Evolutionary conservation across 805 yeast genomes (phyloP).

Genomic region (Ogataea polymorpha): DNA sequence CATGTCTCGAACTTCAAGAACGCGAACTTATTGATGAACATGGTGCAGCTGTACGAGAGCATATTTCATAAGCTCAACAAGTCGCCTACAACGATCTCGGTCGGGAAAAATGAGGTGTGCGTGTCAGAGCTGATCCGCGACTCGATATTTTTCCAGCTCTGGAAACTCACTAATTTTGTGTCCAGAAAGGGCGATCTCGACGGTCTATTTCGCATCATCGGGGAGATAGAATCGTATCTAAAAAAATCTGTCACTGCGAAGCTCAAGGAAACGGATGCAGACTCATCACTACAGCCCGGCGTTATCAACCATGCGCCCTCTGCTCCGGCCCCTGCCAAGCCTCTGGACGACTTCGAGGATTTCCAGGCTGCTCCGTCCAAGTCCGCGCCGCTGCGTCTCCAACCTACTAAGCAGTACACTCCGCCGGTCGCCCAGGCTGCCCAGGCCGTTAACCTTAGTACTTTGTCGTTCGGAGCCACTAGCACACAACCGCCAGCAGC

Average conservation of each 20-base stretch:
- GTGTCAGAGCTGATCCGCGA: slow-evolving; percentile 30
- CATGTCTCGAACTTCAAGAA: slow-evolving; percentile 32
- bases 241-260: slow-evolving; percentile 16
- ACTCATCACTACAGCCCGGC: not conserved
- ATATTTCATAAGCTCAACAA: slow-evolving; percentile 28
- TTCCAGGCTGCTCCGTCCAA: not conserved
- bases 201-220: slow-evolving; percentile 15
- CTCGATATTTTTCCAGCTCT: slow-evolving; percentile 33
- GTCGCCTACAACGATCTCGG: slow-evolving; percentile 22
- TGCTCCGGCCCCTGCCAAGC: not conserved
- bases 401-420: slow-evolving; percentile 2
- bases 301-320: slow-evolving; percentile 1
- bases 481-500: not conserved
- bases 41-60: slow-evolving; percentile 29
- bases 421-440: not conserved
- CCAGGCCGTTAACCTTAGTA: not conserved
- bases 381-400: slow-evolving; percentile 3
- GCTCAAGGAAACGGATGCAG: slow-evolving; percentile 3
- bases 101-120: slow-evolving; percentile 24
- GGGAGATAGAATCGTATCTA: slow-evolving; percentile 21
- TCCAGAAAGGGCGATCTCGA: slow-evolving; percentile 23
- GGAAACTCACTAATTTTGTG: slow-evolving; percentile 32
- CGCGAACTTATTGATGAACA: slow-evolving; percentile 28
- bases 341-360: not conserved
- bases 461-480: no score